Evolutionary conservation across 2,329 filamentous ascomycete genomes (phyloP).

Genomic region (Coniochaeta prunicola): DNA sequence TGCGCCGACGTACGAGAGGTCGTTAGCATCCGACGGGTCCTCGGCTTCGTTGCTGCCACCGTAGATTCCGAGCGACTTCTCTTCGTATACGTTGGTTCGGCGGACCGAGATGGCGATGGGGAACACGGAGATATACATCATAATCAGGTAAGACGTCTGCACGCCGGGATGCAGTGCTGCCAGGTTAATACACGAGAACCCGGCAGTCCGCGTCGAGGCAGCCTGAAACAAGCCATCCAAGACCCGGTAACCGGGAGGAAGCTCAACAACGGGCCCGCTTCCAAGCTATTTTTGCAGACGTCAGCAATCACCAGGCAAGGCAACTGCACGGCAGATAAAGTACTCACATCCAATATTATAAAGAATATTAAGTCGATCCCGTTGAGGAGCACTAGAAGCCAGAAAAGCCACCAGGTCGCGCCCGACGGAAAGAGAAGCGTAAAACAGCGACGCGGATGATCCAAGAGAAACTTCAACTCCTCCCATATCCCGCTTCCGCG

Average conservation of each 20-base stretch:
- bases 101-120: slow-evolving; percentile 94
- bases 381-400: slow-evolving; percentile 76
- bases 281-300: slow-evolving; percentile 51
- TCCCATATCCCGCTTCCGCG: slow-evolving; percentile 70
- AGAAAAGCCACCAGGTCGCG: slow-evolving; percentile 95
- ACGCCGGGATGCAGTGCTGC: slow-evolving; percentile 78
- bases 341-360: slow-evolving; percentile 76
- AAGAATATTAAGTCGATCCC: slow-evolving; percentile 83
- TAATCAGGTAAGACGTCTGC: slow-evolving; percentile 89
- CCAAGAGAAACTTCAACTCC: slow-evolving; percentile 81
- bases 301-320: slow-evolving; percentile 6
- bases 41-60: slow-evolving; percentile 38
- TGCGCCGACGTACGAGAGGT: slow-evolving; percentile 78
- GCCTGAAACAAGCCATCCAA: slow-evolving; percentile 89
- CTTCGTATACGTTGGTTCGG: slow-evolving; percentile 93
- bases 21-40: slow-evolving; percentile 39
- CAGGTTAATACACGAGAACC: slow-evolving; percentile 77
- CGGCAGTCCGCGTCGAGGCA: slow-evolving; percentile 80
- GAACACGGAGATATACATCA: slow-evolving; percentile 99
- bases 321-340: neutral
- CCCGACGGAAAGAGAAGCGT: slow-evolving; percentile 85
- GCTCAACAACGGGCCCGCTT: slow-evolving; percentile 55
- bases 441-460: slow-evolving; percentile 93
- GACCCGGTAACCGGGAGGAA: slow-evolving; percentile 69
- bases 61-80: slow-evolving; percentile 75